Conservation (phyloP, 495 filamentous ascomycete genomes). For the Bathelium albidoporum region DNA sequence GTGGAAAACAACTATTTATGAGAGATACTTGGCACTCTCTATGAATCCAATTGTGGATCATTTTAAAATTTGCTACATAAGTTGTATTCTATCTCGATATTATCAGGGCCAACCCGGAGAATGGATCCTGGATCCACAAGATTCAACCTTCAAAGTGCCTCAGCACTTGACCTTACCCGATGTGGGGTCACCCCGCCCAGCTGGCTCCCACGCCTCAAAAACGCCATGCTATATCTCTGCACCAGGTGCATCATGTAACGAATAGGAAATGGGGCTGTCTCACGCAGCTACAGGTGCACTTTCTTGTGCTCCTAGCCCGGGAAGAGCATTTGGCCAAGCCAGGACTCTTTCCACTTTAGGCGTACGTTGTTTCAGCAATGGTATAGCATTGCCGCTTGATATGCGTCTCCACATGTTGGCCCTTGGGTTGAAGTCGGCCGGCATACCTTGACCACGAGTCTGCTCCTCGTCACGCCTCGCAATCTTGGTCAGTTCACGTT, state of each 20-base stretch:
- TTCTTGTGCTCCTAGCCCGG: not conserved
- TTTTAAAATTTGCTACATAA: not conserved
- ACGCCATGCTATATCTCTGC: not conserved
- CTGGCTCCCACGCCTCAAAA: not conserved
- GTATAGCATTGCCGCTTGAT: conserved; percentile 31
- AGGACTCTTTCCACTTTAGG: not conserved
- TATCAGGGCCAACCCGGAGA: not conserved
- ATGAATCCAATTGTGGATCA: too few relatives aligned
- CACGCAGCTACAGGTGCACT: not conserved
- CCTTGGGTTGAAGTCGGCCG: conserved; percentile 56
- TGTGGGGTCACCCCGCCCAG: not conserved
- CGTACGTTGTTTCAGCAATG: not conserved
- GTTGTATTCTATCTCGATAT: not conserved
- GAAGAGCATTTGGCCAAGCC: not conserved
- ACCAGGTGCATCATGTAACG: not conserved
- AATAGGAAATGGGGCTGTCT: not conserved
- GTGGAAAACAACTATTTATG: too few relatives aligned
- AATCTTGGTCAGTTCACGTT: conserved; percentile 51
- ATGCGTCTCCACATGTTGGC: conserved; percentile 63
- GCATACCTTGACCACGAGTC: conserved; percentile 54
- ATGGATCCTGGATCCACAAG: not conserved
- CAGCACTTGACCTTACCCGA: not conserved
- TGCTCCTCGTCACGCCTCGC: conserved; percentile 51
- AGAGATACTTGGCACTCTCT: too few relatives aligned
- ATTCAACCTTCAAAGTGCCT: not conserved